A percentile compares a stretch with the other conserved stretches of the same genome.
These are phyloP conservation scores for Colletotrichum chrysophilum DNA, from an alignment of 2,329 filamentous ascomycete genomes.

Conservation along the genomic window DNA sequence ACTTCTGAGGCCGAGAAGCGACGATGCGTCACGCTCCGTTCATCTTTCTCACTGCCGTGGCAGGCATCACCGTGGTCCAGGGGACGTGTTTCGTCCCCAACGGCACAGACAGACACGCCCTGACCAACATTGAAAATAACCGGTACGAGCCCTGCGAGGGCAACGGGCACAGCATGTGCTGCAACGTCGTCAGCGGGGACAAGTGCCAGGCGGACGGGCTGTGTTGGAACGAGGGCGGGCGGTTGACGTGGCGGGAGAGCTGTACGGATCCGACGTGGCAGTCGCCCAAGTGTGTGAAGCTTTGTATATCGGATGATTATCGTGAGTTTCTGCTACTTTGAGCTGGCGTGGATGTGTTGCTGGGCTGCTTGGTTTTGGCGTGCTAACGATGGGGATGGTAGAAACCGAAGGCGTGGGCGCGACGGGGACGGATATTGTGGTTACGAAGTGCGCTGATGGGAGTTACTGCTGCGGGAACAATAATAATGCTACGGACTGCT, in stretches of 20 bases:
- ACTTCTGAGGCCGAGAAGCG: rapidly evolving
- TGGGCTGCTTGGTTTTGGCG: background rate
- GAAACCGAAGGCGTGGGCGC: background rate
- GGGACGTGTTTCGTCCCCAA: background rate
- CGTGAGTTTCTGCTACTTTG: background rate
- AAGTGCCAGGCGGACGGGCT: background rate
- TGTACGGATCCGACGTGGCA: conserved; percentile 26
- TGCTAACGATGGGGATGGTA: background rate
- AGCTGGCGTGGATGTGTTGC: background rate
- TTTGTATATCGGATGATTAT: conserved; percentile 6
- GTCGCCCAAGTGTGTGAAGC: conserved; percentile 23
- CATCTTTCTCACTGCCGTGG: background rate
- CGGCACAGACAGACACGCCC: background rate
- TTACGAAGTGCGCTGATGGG: background rate
- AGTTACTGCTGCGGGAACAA: background rate
- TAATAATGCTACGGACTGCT: background rate
- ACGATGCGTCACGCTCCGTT: background rate
- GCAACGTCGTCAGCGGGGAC: background rate
- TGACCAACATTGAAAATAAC: background rate
- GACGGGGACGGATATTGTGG: background rate
- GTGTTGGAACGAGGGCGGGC: conserved; percentile 5
- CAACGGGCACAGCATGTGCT: conserved; percentile 6
- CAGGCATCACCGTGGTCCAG: background rate
- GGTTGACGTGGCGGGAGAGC: background rate
- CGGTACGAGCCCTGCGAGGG: background rate